Evolutionary conservation across 495 filamentous ascomycete genomes (phyloP).

Genomic region (Filosporella fistucella): DNA sequence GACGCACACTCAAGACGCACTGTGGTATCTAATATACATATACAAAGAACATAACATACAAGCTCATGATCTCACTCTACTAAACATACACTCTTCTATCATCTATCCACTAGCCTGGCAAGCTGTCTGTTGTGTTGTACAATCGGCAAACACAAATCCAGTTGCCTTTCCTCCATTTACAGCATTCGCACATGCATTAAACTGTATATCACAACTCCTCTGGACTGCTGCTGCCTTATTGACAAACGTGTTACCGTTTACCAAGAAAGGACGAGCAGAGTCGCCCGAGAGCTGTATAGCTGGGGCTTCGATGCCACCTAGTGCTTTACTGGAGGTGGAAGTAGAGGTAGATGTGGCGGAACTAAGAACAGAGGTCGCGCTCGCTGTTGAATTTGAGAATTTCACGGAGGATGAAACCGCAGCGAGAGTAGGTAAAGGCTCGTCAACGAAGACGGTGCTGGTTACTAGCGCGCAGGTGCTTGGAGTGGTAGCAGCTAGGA

Average conservation of each 20-base stretch:
- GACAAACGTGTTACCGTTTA: conserved; percentile 47
- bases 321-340: conserved; percentile 26
- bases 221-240: conserved; percentile 42
- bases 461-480: conserved; percentile 22
- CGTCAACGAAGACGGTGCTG: conserved; percentile 9
- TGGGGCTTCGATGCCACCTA: conserved; percentile 43
- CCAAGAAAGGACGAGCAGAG: conserved; percentile 44
- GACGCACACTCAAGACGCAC: too few species aligned
- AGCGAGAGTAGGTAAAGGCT: not conserved
- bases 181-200: conserved; percentile 51
- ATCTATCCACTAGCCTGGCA: too few species aligned
- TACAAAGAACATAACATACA: too few species aligned
- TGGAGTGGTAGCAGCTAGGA: conserved; percentile 27
- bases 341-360: not conserved
- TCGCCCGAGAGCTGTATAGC: conserved; percentile 39
- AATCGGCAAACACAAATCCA: conserved; percentile 21
- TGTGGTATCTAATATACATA: too few species aligned
- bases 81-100: too few species aligned
- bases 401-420: not conserved
- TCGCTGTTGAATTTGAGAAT: not conserved
- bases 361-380: not conserved
- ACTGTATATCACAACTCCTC: conserved; percentile 48
- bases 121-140: conserved; percentile 11
- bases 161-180: conserved; percentile 40
- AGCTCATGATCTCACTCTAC: too few species aligned